Evolutionary conservation across 345 rosid genomes (phyloP).

Genomic region (Eucalyptus pauciflora): DNA sequence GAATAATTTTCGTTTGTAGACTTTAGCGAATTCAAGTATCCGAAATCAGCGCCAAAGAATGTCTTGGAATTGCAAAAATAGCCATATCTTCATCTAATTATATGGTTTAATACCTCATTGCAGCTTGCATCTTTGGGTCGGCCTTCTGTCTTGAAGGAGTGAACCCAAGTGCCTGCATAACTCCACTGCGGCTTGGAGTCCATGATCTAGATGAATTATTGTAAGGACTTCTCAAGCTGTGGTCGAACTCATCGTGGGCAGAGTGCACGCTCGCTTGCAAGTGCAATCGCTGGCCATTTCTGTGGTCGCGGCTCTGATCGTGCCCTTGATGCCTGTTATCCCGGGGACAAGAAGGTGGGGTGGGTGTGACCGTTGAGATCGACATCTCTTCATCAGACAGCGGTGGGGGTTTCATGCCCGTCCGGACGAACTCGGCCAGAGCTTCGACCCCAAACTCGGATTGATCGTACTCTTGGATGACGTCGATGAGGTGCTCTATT

Average conservation of each 20-base stretch:
- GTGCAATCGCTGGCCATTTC: constrained; percentile 9
- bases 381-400: constrained; percentile 18
- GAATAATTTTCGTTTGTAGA: not conserved
- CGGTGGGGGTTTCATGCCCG: constrained; percentile 42
- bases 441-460: constrained; percentile 41
- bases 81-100: not conserved
- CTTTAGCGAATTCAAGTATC: not conserved
- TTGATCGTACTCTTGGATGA: constrained; percentile 50
- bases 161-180: constrained; percentile 24
- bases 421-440: constrained; percentile 35
- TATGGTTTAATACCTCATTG: constrained; percentile 24
- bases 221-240: constrained; percentile 38
- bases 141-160: constrained; percentile 28
- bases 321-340: not conserved
- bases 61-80: not conserved
- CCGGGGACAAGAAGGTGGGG: constrained; percentile 7
- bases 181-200: constrained; percentile 31
- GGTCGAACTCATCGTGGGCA: constrained; percentile 15
- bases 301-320: not conserved
- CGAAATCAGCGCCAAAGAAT: not conserved
- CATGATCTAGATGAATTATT: constrained; percentile 29
- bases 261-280: constrained; percentile 5
- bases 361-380: constrained; percentile 6
- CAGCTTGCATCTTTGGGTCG: constrained; percentile 8
- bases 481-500: constrained; percentile 48